Base-by-base conservation (phyloP, 768 basidiomycete species). In the Kwoniella dejecticola region DNA sequence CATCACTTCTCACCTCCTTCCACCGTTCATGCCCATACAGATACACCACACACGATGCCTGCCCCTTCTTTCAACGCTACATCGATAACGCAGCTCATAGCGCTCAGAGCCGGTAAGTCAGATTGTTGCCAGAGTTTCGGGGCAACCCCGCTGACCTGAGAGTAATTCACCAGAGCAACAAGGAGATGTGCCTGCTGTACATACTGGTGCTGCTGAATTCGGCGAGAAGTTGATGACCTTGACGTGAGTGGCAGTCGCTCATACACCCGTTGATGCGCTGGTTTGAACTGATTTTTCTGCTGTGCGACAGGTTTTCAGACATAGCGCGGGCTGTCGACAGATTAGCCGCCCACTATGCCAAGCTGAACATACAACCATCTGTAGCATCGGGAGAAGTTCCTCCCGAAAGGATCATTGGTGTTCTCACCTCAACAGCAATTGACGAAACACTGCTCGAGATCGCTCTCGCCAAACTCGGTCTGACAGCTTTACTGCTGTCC, bases 361-460 rank as follows among this genome's bases (percentile, higher is more conserved):
- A 57, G 6, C 70, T 78, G 4, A 67, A 63, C 21, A 68, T 80
- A 15, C 52, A 59, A 19, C 77, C 79, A 2, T 47, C 60, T 15
- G 58, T 52, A 3, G 41, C 64, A 2, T 46, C 68, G 10, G 71
- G 70, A 21, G 68, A 74, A 23, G 36, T 78, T 1, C 81, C 81
- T 10, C 77, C 80, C 7, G 61, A 71, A 40, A 75, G 69, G 4
- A 62, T 79, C 27, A 78, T 82, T 30, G 80, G 81, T 0, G 80
- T 82, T 11, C 76, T 81, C 29, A 77, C 76, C 12, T 79, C 78
- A 31, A 81, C 81, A 3, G 78, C 81, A 2, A 75, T 81, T 48
- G 81, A 82, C 64, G 80, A 81, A 52, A 72, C 81, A 2, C 72
- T 82, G 3, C 80, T 82, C 19, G 80, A 82, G 60, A 77, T 82